Base-by-base conservation (phyloP, 2,329 filamentous ascomycete genomes). In the Bimuria novae-zelandiae region DNA sequence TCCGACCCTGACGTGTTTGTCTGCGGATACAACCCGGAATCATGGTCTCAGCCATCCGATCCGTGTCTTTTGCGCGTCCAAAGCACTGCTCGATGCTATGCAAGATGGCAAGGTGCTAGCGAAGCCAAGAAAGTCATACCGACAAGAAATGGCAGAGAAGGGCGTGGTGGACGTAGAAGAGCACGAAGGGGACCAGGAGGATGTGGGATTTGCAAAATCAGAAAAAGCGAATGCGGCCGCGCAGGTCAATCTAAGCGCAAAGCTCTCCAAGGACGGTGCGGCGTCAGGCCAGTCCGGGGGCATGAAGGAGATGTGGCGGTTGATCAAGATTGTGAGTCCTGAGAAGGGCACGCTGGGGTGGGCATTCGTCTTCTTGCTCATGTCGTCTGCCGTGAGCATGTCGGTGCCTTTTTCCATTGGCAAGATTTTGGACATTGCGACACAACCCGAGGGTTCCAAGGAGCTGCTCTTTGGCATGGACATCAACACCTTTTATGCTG, bases 391-490 rank as follows among this genome's bases (percentile, higher is more conserved):
- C 46, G 92, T 99, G 62, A 96, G 92, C 52, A 96, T 99, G 89
- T 92, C 91, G 2, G 90, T 99, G 54, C 94, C 94, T 1, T 96
- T 97, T 71, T 96, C 92, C 0, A 96, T 99, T 60, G 94, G 94
- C 51, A 93, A 92, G 70, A 96, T 99, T 57, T 80, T 99, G 72
- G 94, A 99, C 75, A 84, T 94, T 48, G 91, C 93, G 7, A 95
- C 92, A 8, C 89, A 92, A 66, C 81, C 84, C 35, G 79, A 84
- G 7, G 79, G 80, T 17, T 86, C 72, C 22, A 67, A 89, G 47
- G 88, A 78, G 30, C 84, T 84, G 50, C 80, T 97, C 11, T 94
- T 97, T 70, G 94, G 94, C 17, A 76, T 97, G 55, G 89, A 88
- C 37, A 80, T 95, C 68, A 86, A 85, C 33, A 90, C 96, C 68